Evolutionary conservation across 1,284 basidiomycete species (phyloP), one percentile per base, ranked within the genome.

Genomic region (Ustilago nuda): DNA sequence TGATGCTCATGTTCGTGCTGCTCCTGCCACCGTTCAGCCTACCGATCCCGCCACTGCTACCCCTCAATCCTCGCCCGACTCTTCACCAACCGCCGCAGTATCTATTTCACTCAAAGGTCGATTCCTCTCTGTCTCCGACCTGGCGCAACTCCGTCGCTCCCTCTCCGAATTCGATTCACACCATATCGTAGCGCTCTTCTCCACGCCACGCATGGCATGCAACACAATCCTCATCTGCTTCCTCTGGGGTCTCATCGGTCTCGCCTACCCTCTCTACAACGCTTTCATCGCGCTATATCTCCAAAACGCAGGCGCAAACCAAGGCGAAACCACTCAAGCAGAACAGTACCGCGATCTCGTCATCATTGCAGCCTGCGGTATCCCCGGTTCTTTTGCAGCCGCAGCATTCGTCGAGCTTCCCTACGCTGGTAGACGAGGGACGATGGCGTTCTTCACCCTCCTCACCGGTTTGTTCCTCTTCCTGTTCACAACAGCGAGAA

Each of bases 211-310:
- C 78, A 79, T 92, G 69, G 91, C 90, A 0, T 90, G 87, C 79
- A 91, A 90, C 52, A 92, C 91, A 1, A 87, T 83, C 43, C 79
- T 92, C 48, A 82, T 92, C 69, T 89, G 92, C 50, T 72, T 88
- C 35, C 77, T 92, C 9, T 92, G 91, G 88, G 90, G 88, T 2
- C 86, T 92, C 45, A 92, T 92, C 66, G 92, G 92, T 4, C 89
- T 93, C 12, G 91, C 91, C 2, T 92, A 91, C 83, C 91, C 92
- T 37, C 84, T 92, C 88, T 92, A 89, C 86, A 91, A 92, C 85
- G 89, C 88, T 53, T 92, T 91, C 78, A 87, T 91, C 41, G 76
- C 89, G 1, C 91, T 89, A 66, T 90, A 91, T 81, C 88, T 91
- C 45, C 87, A 88, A 23, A 89, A 86, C 23, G 87, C 87, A 48